These are phyloP conservation scores for Daldinia bambusicola DNA, from an alignment of 495 filamentous ascomycete species.

Conservation along the genomic window DNA sequence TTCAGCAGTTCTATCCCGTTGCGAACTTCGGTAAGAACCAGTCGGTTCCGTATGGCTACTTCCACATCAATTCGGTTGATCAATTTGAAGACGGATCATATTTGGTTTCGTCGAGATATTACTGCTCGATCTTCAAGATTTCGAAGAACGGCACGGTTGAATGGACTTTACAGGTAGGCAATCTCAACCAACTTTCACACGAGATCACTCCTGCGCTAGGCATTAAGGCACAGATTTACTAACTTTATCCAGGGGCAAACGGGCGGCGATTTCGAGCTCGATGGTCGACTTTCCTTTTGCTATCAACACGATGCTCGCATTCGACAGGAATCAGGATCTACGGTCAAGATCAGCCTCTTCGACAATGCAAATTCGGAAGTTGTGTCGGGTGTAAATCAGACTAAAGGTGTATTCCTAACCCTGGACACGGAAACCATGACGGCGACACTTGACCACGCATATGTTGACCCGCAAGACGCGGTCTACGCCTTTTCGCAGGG, in stretches of 20 bases:
- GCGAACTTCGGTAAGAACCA: conserved; percentile 27
- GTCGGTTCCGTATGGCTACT: conserved; percentile 31
- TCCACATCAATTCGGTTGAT: conserved; percentile 40
- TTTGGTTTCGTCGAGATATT: conserved; percentile 34
- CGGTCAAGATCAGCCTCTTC: conserved; percentile 34
- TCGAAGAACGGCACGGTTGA: conserved; percentile 26
- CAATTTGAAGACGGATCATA: conserved; percentile 37
- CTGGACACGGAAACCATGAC: conserved; percentile 24
- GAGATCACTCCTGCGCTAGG: no score
- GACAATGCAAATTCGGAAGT: conserved; percentile 30
- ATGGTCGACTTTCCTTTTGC: conserved; percentile 19
- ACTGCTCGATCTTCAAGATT: conserved; percentile 36
- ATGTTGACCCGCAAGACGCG: conserved; percentile 21
- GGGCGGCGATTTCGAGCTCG: conserved; percentile 35
- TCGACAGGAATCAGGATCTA: conserved; percentile 4
- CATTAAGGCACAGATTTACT: not conserved
- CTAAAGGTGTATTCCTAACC: conserved; percentile 26
- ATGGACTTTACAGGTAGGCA: conserved; percentile 36
- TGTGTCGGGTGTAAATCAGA: conserved; percentile 17
- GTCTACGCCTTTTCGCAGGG: conserved; percentile 30
- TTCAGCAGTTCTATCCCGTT: conserved; percentile 30
- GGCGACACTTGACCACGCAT: conserved; percentile 23
- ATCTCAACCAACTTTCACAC: not conserved
- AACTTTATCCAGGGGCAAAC: conserved; percentile 23
- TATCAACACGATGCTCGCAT: conserved; percentile 40